phyloP scores from a whole-genome alignment of 805 yeast species.

The Kodamaea laetipori region DNA sequence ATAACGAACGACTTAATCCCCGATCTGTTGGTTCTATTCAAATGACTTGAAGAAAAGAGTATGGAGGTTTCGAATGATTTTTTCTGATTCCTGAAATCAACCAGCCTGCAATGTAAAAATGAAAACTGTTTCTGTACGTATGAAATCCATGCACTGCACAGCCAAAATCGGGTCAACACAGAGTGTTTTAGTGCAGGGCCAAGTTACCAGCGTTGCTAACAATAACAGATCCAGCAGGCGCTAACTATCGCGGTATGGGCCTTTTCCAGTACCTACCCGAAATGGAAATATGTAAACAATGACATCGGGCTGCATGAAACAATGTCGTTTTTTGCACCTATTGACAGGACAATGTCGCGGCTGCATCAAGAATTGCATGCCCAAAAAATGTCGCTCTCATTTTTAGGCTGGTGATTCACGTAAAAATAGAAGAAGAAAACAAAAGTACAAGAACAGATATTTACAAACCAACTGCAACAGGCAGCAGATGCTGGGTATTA shows the following conservation, averaged over 20 bases:
- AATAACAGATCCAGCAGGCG: conserved; percentile 3
- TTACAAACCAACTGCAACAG: conserved; percentile 3
- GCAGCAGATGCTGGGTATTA: background rate
- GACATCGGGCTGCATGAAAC: background rate
- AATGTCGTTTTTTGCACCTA: conserved; percentile 1
- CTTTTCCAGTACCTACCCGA: background rate
- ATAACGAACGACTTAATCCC: conserved; percentile 3
- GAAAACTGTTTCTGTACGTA: no score
- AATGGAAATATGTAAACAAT: conserved; percentile 5
- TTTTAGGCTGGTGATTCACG: background rate
- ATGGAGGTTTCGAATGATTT: background rate
- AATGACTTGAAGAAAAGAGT: background rate
- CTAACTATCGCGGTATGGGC: background rate
- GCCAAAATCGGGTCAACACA: conserved; percentile 1
- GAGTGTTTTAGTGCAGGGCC: background rate
- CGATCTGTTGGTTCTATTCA: conserved; percentile 2
- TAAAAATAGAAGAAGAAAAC: conserved; percentile 10
- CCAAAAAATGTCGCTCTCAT: background rate
- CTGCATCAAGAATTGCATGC: conserved; percentile 1
- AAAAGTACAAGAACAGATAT: conserved; percentile 1
- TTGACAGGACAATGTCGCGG: conserved; percentile 1
- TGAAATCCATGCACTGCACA: background rate
- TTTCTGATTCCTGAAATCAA: conserved; percentile 4
- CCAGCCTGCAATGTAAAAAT: conserved; percentile 1
- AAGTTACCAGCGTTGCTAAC: conserved; percentile 2